Evolutionary conservation across 1,284 basidiomycete species (phyloP), one percentile per base, ranked within the genome.

Genomic region (Rhodotorula sp.): DNA sequence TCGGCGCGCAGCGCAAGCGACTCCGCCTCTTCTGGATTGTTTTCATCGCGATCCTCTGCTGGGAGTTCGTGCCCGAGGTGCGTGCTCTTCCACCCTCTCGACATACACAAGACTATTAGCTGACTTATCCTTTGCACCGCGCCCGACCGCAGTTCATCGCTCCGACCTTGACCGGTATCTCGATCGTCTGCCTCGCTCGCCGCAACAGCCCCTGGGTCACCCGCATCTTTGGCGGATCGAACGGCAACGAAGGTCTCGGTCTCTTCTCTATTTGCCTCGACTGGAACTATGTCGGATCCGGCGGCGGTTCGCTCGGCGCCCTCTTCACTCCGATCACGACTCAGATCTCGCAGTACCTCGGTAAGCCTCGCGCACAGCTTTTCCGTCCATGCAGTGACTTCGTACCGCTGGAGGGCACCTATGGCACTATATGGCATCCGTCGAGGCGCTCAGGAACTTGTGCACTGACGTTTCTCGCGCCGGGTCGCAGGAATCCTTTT

Each of bases 221-320:
- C 4, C 87, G 88, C 71, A 80, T 89, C 7, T 89, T 89, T 71
- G 87, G 62, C 45, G 62, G 66, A 16, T 80, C 85, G 5, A 83
- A 85, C 68, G 86, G 84, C 59, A 89, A 89, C 78, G 88, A 89
- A 78, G 88, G 88, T 1, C 80, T 88, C 49, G 87, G 87, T 0
- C 76, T 89, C 47, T 77, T 86, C 60, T 85, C 84, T 34, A 66
- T 77, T 66, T 78, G 72, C 67, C 57, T 79, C 47, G 87, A 88
- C 76, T 88, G 86, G 87, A 71, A 68, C 63, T 72, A 75, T 67
- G 62, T 71, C 57, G 70, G 72, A 18, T 74, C 72, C 6, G 75
- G 75, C 55, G 73, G 73, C 45, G 75, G 75, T 43, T 74, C 75
- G 2, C 70, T 76, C 63, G 75, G 74, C 16, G 68, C 69, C 23